A percentile compares a stretch with the other conserved stretches of the same genome.
These are phyloP conservation scores for Diaporthe sp. DNA, from an alignment of 2,329 filamentous ascomycete species.

Conservation along the genomic window DNA sequence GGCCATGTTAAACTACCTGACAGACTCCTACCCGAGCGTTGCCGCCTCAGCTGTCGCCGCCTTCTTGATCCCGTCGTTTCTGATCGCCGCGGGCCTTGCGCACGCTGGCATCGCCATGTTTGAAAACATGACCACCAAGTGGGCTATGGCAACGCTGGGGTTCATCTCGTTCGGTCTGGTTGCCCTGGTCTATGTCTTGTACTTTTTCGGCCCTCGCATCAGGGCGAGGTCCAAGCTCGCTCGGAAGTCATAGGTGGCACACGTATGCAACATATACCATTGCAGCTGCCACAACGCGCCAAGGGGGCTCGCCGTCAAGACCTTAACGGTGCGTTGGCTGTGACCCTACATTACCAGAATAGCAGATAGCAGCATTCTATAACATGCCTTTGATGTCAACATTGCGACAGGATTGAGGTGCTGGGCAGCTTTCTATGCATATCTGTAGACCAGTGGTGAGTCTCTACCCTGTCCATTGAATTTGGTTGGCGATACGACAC, in stretches of 20 bases:
- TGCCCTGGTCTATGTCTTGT: conserved; percentile 52
- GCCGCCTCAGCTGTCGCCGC: conserved; percentile 53
- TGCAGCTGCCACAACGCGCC: background rate
- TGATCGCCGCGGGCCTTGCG: conserved; percentile 51
- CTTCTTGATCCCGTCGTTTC: conserved; percentile 54
- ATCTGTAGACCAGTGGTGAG: background rate
- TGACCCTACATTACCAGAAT: background rate
- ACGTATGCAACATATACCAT: background rate
- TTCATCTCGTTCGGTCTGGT: conserved; percentile 53
- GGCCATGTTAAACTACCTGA: conserved; percentile 55
- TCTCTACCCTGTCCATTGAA: background rate
- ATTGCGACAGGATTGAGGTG: background rate
- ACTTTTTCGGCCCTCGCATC: conserved; percentile 50
- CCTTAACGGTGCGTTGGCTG: background rate
- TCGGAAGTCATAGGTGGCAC: conserved; percentile 38
- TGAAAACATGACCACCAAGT: conserved; percentile 49
- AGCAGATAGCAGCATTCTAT: conserved; percentile 4
- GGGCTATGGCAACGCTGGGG: conserved; percentile 53
- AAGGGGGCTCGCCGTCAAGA: background rate
- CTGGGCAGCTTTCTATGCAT: background rate
- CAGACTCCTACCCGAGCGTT: conserved; percentile 53
- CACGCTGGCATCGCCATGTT: conserved; percentile 50
- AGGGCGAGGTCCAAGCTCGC: conserved; percentile 47
- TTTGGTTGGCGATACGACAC: background rate
- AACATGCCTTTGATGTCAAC: background rate